These are phyloP conservation scores for Debaryomyces fabryi DNA, from an alignment of 1,139 yeast species.

Conservation along the genomic window DNA sequence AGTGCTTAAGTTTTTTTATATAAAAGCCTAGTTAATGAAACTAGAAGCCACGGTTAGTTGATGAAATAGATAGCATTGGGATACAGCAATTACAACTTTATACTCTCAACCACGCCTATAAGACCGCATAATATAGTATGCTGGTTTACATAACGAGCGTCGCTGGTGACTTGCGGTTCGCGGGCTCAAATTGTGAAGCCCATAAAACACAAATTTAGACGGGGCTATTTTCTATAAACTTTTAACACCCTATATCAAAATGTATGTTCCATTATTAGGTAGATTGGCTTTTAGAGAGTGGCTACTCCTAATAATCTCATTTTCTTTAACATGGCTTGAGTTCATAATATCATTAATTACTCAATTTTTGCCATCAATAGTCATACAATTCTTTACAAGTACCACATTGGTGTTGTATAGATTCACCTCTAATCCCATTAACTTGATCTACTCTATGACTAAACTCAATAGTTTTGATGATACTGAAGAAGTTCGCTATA, in stretches of 20 bases:
- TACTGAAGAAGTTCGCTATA: background rate
- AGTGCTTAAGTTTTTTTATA: background rate
- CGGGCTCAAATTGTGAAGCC: background rate
- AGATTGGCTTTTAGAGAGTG: constrained; percentile 38
- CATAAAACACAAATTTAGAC: background rate
- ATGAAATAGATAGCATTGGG: background rate
- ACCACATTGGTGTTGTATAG: constrained; percentile 32
- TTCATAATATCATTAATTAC: constrained; percentile 39
- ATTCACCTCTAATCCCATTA: constrained; percentile 33
- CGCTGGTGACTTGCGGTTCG: background rate
- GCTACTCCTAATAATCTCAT: constrained; percentile 38
- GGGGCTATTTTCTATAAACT: background rate
- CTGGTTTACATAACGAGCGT: background rate
- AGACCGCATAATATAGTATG: background rate
- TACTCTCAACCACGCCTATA: background rate
- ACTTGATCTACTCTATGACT: constrained; percentile 20
- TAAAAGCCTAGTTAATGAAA: background rate
- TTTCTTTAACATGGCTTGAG: constrained; percentile 46
- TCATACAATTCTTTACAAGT: constrained; percentile 34
- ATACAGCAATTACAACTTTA: background rate
- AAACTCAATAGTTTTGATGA: constrained; percentile 11
- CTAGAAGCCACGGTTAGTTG: background rate
- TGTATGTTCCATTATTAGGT: constrained; percentile 45
- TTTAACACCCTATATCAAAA: constrained; percentile 11
- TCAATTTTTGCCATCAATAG: constrained; percentile 32